Percentiles rank a stretch among this genome's conserved stretches.
phyloP scores from a whole-genome alignment of 2,329 filamentous ascomycete genomes.

The Penicillium vulpinum region DNA sequence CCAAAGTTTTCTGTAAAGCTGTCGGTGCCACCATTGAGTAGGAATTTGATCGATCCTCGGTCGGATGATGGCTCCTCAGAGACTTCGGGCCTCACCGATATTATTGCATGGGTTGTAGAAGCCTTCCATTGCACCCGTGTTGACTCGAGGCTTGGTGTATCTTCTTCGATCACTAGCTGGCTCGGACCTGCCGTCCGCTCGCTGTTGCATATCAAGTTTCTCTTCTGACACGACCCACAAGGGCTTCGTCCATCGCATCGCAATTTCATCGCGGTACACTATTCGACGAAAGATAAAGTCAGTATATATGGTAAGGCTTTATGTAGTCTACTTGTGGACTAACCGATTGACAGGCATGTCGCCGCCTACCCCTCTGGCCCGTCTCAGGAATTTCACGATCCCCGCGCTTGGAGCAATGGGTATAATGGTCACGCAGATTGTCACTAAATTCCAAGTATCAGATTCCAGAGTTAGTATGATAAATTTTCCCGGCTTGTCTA shows the following conservation, averaged over 20 bases:
- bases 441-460: constrained; percentile 37
- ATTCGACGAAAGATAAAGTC: neutral
- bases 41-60: constrained; percentile 49
- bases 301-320: neutral
- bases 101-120: constrained; percentile 6
- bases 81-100: constrained; percentile 28
- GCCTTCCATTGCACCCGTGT: neutral
- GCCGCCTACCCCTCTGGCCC: constrained; percentile 47
- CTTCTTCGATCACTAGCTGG: constrained; percentile 18
- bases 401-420: constrained; percentile 44
- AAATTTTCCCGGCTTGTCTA: constrained; percentile 16
- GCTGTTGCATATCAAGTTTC: constrained; percentile 44
- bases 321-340: constrained; percentile 13
- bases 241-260: constrained; percentile 49
- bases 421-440: constrained; percentile 49
- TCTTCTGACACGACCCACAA: constrained; percentile 47
- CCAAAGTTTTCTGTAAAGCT: constrained; percentile 49
- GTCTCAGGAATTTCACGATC: constrained; percentile 47
- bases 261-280: constrained; percentile 52
- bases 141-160: constrained; percentile 9
- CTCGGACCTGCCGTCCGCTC: constrained; percentile 25
- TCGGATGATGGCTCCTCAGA: constrained; percentile 37
- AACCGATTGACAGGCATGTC: constrained; percentile 51
- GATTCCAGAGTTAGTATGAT: neutral
- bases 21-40: constrained; percentile 48